Conservation (phyloP, 768 basidiomycete species). For the Rossbeevera mucosa region DNA sequence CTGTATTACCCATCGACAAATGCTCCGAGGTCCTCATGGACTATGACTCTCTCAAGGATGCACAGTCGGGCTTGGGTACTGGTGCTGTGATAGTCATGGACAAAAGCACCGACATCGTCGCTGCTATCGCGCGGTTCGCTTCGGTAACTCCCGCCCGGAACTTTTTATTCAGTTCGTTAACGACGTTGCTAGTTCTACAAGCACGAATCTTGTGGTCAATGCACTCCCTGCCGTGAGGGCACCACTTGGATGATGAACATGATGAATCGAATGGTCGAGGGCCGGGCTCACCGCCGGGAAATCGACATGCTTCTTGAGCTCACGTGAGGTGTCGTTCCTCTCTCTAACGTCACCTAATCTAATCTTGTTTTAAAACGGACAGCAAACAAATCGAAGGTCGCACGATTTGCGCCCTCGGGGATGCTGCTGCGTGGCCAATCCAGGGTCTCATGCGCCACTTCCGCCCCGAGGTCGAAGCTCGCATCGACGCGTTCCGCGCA, state of each 20-base stretch:
- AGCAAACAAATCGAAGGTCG: conserved; percentile 96
- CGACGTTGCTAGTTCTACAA: conserved; percentile 76
- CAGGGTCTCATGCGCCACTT: conserved; percentile 98
- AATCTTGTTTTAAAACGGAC: conserved; percentile 7
- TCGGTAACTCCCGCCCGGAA: conserved; percentile 40
- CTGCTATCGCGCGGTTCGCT: conserved; percentile 91
- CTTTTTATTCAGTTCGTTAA: neutral
- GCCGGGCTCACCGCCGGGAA: conserved; percentile 85
- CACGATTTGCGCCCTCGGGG: conserved; percentile 95
- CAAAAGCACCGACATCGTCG: conserved; percentile 92
- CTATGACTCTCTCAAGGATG: conserved; percentile 95
- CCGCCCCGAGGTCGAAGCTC: conserved; percentile 89
- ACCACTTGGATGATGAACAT: conserved; percentile 99
- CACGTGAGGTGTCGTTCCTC: conserved; percentile 50
- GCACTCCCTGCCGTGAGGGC: conserved; percentile 90
- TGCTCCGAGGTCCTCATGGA: conserved; percentile 96
- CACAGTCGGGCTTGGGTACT: conserved; percentile 93
- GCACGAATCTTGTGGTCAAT: conserved; percentile 97
- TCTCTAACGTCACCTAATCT: neutral
- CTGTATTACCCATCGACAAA: conserved; percentile 77
- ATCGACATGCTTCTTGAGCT: conserved; percentile 98
- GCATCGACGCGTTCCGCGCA: conserved; percentile 74
- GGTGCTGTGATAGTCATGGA: conserved; percentile 99
- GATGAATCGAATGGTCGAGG: conserved; percentile 96
- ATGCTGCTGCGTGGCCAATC: conserved; percentile 98